Evolutionary conservation across 139 green algal species (phyloP), one percentile per base, ranked within the genome.

Genomic region (Tetradesmus lagerheimii): DNA sequence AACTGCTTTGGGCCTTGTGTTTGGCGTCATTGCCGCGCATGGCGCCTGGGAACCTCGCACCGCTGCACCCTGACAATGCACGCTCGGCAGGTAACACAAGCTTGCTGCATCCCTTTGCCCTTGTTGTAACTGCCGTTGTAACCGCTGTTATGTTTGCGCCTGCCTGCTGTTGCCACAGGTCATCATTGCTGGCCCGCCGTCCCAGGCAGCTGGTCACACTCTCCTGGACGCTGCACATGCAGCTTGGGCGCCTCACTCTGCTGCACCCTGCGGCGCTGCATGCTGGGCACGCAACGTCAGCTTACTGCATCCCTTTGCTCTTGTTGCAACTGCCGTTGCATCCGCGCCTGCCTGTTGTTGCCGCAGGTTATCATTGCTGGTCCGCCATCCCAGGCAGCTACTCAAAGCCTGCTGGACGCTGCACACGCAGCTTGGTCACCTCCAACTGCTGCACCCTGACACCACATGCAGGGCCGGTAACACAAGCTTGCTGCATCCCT

Each of bases 311-410:
- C 34, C 41, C 25, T 39, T 74, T 1, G 9, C 20, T 34, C 34
- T 16, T 1, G 15, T 41, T 4, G 6, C 67, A 74, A 14, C 23
- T 31, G 4, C n/a, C n/a, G n/a, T n/a, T n/a, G n/a, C 1, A 3
- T 20, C 8, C 8, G 4, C 8, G 43, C 8, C 57, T 71, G 57
- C 57, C 23, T 5, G 20, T 31, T 11, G 8, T 6, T 23, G 31
- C 9, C 50, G 31, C 83, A 98, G 94, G 95, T 97, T 2, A 94
- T 97, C 67, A 83, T 98, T 1, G 90, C 93, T 0, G 95, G 95
- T 2, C 18, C 29, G n/a, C 15, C 74, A 15, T 88, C 77, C 15
- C 35, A 79, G 8, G 37, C 88, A 25, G 91, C 93, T 38, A 96
- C 90, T 0, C 41, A 94, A n/a, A 90, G 92, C 0, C 92, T 98